Base-by-base conservation (phyloP, 305 asterid genomes). In the Fraxinus latifolia region DNA sequence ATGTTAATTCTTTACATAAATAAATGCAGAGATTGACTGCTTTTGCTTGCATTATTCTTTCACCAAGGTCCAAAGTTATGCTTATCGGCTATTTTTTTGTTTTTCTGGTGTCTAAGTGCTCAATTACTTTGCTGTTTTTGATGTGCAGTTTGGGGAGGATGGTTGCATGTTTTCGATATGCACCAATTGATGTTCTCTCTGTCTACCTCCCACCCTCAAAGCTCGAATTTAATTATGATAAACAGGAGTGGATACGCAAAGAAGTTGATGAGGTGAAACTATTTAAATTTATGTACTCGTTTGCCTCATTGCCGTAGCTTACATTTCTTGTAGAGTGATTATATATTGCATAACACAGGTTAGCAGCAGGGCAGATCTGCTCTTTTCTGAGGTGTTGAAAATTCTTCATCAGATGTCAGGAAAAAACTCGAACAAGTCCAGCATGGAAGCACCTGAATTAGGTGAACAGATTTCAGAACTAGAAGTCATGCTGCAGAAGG, bases 81-180 rank as follows among this genome's bases (percentile, higher is more conserved):
- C 83, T 81, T 68, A 77, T 70, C 14, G 37, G 76, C 53, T 23
- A 4, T 27, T 76, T 34, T 74, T 73, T 74, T 76, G 55, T 65
- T 81, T 50, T 78, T 50, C 27, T 39, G 47, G 39, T 71, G 14
- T 82, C 6, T 62, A 70, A 36, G 14, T 34, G 37, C 74, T 80
- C 77, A 80, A 79, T 85, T 58, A 74, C 58, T 83, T 83, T 32
- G 34, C 81, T 84, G 83, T 85, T 58, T 62, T 80, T 1, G 74
- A 33, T 65, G 14, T 85, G 87, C 94, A 94, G 98, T 81, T 91
- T 88, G 82, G 98, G 97, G 83, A 91, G 90, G 84, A 90, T 89
- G 97, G 91, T 89, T 68, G 97, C 97, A 83, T 93, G 98, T 85
- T 93, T 93, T 55, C 87, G 89, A 76, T 93, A 91, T 89, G 93